These are phyloP conservation scores for Fusarium subtropicale DNA, from an alignment of 2,329 filamentous ascomycete genomes.

Conservation along the genomic window DNA sequence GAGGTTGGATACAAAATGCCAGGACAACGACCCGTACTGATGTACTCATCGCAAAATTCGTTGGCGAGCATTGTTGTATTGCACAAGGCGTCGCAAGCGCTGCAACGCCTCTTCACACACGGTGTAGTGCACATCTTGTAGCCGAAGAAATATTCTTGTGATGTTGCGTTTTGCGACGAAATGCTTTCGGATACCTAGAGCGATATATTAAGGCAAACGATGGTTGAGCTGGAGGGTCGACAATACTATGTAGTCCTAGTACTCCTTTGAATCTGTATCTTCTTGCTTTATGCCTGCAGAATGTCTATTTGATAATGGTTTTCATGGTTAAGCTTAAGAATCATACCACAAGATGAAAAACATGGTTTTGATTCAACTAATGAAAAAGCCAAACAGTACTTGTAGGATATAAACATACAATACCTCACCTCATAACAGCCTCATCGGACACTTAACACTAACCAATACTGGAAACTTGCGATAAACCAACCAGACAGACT, in stretches of 20 bases:
- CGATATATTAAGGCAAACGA: background rate
- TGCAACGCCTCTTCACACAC: background rate
- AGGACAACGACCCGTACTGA: background rate
- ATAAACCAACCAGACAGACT: background rate
- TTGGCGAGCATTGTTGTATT: background rate
- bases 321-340: background rate
- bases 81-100: background rate
- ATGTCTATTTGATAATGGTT: background rate
- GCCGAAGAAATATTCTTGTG: background rate
- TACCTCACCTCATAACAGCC: conserved; percentile 13
- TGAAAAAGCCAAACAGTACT: conserved; percentile 11
- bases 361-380: conserved; percentile 26
- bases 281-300: background rate
- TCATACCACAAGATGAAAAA: background rate
- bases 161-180: background rate
- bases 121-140: background rate
- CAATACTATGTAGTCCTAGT: background rate
- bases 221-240: background rate
- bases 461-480: conserved; percentile 2
- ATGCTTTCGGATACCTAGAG: background rate
- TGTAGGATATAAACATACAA: conserved; percentile 32
- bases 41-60: background rate
- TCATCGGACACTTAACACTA: conserved; percentile 14
- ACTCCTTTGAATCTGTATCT: background rate
- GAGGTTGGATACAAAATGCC: background rate